These are phyloP conservation scores for Fusarium armeniacum DNA, from an alignment of 2,329 filamentous ascomycete species.

Conservation along the genomic window DNA sequence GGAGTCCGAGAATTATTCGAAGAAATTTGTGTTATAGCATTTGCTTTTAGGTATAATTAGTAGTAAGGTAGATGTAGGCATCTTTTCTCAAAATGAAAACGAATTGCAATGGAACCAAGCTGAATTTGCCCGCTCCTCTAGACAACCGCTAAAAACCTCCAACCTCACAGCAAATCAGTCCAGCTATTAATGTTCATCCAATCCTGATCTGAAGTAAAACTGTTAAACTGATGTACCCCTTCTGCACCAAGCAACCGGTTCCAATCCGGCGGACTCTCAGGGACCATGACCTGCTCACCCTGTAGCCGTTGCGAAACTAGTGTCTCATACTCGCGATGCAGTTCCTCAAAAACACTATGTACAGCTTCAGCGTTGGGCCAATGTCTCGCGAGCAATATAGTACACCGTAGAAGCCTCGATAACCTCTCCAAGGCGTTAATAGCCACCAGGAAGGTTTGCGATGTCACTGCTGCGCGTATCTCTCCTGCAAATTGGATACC, in stretches of 20 bases:
- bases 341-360: slow-evolving; percentile 48
- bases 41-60: too few species aligned
- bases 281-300: slow-evolving; percentile 46
- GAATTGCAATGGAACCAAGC: fast-evolving
- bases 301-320: slow-evolving; percentile 46
- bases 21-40: too few species aligned
- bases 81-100: too few species aligned
- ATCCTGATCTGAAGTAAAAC: slow-evolving; percentile 42
- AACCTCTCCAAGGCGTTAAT: slow-evolving; percentile 45
- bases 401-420: slow-evolving; percentile 34
- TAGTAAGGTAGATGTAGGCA: too few species aligned
- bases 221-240: slow-evolving; percentile 32
- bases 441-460: slow-evolving; percentile 39
- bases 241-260: slow-evolving; percentile 45
- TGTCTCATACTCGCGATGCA: slow-evolving; percentile 44
- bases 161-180: slow-evolving; percentile 35
- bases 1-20: too few species aligned
- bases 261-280: slow-evolving; percentile 47
- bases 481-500: slow-evolving; percentile 46
- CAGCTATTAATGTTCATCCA: slow-evolving; percentile 49
- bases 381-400: slow-evolving; percentile 35
- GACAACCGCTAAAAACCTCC: fast-evolving
- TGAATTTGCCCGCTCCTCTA: too few species aligned
- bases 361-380: slow-evolving; percentile 49
- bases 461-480: slow-evolving; percentile 41